Percentiles rank a stretch among this genome's conserved stretches.
Evolutionary conservation across 1,284 basidiomycete species (phyloP).

Genomic region (Earliella scabrosa): DNA sequence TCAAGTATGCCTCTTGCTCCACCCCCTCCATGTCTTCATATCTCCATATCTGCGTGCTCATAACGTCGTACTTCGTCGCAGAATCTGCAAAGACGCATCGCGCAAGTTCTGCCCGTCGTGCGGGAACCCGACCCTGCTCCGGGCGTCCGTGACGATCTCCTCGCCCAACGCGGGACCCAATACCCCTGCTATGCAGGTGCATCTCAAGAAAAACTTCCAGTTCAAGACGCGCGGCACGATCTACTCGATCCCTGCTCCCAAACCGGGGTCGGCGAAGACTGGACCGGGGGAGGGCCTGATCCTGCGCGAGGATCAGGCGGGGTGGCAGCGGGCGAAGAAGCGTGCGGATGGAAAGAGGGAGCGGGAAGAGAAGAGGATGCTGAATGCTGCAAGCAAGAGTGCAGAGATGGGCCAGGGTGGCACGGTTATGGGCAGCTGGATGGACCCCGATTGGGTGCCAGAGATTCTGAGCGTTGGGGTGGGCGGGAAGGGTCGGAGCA

Average conservation of each 20-base stretch:
- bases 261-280: conserved; percentile 85
- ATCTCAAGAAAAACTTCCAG: conserved; percentile 95
- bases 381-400: conserved; percentile 64
- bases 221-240: conserved; percentile 92
- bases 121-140: conserved; percentile 90
- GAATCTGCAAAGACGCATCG: conserved; percentile 94
- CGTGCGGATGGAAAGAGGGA: conserved; percentile 71
- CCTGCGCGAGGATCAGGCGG: conserved; percentile 88
- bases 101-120: conserved; percentile 99
- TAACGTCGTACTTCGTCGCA: conserved; percentile 36
- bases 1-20: conserved; percentile 73
- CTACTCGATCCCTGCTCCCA: conserved; percentile 93
- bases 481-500: conserved; percentile 74
- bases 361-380: conserved; percentile 79
- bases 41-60: no score
- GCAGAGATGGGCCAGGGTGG: conserved; percentile 52
- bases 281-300: conserved; percentile 84
- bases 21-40: no score
- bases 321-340: conserved; percentile 84
- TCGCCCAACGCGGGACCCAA: conserved; percentile 61
- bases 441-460: conserved; percentile 96
- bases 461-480: conserved; percentile 80
- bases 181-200: conserved; percentile 76
- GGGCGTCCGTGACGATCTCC: conserved; percentile 89
- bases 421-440: conserved; percentile 76